Conservation (phyloP, 306 rosid genomes). For the Oemleria cerasiformis region DNA sequence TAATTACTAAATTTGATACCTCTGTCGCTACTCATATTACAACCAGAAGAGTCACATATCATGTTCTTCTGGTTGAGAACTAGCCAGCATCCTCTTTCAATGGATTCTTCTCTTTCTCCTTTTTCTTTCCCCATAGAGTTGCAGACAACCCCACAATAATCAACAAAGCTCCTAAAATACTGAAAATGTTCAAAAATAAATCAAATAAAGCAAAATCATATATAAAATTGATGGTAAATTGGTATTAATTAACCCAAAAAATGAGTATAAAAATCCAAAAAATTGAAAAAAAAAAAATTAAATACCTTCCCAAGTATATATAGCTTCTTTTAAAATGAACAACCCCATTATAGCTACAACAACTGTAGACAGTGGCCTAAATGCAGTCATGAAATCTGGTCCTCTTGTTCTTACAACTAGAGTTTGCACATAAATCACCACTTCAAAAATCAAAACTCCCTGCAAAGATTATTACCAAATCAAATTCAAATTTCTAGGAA, state of each 20-base stretch:
- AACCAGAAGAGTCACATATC: not conserved
- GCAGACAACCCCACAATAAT: conserved; percentile 26
- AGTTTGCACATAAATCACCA: conserved; percentile 9
- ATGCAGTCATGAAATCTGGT: conserved; percentile 31
- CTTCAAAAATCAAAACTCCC: conserved; percentile 26
- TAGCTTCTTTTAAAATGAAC: conserved; percentile 19
- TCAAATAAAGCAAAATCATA: too few relatives aligned
- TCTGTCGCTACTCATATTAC: too few relatives aligned
- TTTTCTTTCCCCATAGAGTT: conserved; percentile 27
- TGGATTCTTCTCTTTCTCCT: not conserved
- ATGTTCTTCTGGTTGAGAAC: not conserved
- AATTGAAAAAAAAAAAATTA: not conserved
- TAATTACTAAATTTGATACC: too few relatives aligned
- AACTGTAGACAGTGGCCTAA: conserved; percentile 19
- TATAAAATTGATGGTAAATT: too few relatives aligned
- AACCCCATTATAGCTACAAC: conserved; percentile 19
- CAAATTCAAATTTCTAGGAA: too few relatives aligned
- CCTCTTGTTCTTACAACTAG: conserved; percentile 19
- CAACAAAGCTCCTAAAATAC: conserved; percentile 20
- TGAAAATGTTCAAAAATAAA: not conserved
- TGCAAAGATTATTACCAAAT: conserved; percentile 1
- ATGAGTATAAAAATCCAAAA: not conserved
- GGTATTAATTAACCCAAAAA: too few relatives aligned
- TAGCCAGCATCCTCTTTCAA: not conserved
- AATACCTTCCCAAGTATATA: conserved; percentile 31